These are phyloP conservation scores for Dryas drummondii DNA, from an alignment of 306 rosid species.

Conservation along the genomic window DNA sequence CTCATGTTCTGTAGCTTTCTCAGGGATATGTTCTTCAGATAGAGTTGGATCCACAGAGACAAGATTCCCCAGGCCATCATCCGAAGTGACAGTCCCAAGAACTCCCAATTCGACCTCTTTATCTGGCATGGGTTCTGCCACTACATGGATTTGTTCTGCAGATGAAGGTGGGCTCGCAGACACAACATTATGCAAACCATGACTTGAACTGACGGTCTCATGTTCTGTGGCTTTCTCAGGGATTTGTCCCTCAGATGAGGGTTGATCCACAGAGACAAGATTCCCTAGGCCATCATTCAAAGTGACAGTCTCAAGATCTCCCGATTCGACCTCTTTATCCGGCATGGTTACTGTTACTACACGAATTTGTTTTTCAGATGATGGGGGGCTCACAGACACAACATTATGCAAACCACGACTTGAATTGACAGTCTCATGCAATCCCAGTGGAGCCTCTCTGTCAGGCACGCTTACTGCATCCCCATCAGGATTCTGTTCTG, in stretches of 20 bases:
- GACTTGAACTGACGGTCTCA: slow-evolving; percentile 2
- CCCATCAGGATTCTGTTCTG: slow-evolving; percentile 27
- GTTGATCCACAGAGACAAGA: slow-evolving; percentile 22
- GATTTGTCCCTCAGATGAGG: slow-evolving; percentile 28
- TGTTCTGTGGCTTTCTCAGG: slow-evolving; percentile 15
- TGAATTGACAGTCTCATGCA: slow-evolving; percentile 18
- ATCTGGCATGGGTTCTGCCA: slow-evolving; percentile 6
- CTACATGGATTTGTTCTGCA: slow-evolving; percentile 25
- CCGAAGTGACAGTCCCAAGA: slow-evolving; percentile 29
- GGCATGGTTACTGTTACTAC: slow-evolving; percentile 20
- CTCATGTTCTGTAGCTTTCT: slow-evolving; percentile 19
- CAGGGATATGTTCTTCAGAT: slow-evolving; percentile 23
- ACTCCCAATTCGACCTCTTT: slow-evolving; percentile 26
- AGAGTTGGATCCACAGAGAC: slow-evolving; percentile 25
- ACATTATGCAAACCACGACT: slow-evolving; percentile 19
- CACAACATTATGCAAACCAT: not conserved
- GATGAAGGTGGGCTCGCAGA: slow-evolving; percentile 22
- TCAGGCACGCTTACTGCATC: slow-evolving; percentile 18
- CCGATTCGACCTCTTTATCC: slow-evolving; percentile 27
- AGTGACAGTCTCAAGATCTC: slow-evolving; percentile 22
- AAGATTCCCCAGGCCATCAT: slow-evolving; percentile 10
- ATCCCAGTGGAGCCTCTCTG: slow-evolving; percentile 19
- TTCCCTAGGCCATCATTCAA: slow-evolving; percentile 17
- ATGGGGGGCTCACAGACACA: slow-evolving; percentile 8
- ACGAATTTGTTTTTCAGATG: slow-evolving; percentile 9